A percentile compares a stretch with the other conserved stretches of the same genome.
These are phyloP conservation scores for Massariosphaeria phaeospora DNA, from an alignment of 495 filamentous ascomycete genomes.

Conservation along the genomic window DNA sequence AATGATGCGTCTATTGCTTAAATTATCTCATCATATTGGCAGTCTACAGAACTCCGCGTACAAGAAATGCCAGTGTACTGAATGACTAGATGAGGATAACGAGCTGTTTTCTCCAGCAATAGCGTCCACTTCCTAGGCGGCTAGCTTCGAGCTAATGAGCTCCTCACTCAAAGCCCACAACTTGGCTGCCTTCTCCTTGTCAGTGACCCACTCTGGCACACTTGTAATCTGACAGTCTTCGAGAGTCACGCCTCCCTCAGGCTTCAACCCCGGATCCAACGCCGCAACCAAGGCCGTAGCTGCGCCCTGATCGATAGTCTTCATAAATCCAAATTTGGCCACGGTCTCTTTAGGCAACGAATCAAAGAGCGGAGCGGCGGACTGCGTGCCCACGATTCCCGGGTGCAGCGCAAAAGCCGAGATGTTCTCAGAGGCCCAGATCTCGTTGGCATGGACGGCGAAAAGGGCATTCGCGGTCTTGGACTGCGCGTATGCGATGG, in stretches of 20 bases:
- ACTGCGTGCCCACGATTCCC: slow-evolving; percentile 1
- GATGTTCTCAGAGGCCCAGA: not conserved
- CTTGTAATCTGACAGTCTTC: slow-evolving; percentile 3
- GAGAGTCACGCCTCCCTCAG: not conserved
- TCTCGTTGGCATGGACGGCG: not conserved
- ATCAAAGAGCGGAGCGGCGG: not conserved
- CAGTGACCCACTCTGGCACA: not conserved
- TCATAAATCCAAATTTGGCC: not conserved
- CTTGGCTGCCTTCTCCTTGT: not conserved
- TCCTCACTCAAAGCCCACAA: slow-evolving; percentile 9
- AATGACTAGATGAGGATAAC: too few relatives aligned
- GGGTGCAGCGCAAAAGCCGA: slow-evolving; percentile 5
- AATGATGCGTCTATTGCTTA: too few relatives aligned
- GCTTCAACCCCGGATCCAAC: slow-evolving; percentile 11
- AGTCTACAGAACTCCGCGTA: too few relatives aligned
- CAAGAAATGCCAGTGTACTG: too few relatives aligned
- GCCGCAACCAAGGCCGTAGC: slow-evolving; percentile 5
- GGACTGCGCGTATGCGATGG: slow-evolving; percentile 9
- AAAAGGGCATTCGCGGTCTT: slow-evolving; percentile 9
- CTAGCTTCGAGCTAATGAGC: too few relatives aligned
- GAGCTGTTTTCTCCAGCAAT: too few relatives aligned
- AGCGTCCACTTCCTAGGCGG: too few relatives aligned
- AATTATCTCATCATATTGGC: too few relatives aligned
- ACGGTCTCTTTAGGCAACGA: not conserved
- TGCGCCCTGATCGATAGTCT: slow-evolving; percentile 9